Evolutionary conservation across 208 protist species (phyloP).

Genomic region (Dictyostelium gargantuum): DNA sequence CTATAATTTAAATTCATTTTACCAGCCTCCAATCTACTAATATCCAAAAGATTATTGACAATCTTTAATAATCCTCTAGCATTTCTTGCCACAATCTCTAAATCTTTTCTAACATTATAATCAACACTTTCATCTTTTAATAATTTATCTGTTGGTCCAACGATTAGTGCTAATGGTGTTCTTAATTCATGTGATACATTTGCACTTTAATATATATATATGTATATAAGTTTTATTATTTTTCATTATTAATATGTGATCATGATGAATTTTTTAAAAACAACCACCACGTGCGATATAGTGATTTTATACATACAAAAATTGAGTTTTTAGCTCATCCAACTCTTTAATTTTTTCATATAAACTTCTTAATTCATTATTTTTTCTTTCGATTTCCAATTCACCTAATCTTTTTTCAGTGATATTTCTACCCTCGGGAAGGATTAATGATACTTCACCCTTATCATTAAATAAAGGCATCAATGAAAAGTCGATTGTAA

Average conservation of each 20-base stretch:
- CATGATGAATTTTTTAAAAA: too few species aligned
- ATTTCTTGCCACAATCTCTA: slow-evolving; percentile 65
- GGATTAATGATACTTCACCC: slow-evolving; percentile 11
- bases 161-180: slow-evolving; percentile 75
- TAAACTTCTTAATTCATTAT: slow-evolving; percentile 25
- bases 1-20: slow-evolving; percentile 64
- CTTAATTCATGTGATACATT: slow-evolving; percentile 78
- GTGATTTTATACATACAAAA: slow-evolving; percentile 63
- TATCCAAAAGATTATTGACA: slow-evolving; percentile 76
- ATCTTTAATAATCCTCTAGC: slow-evolving; percentile 55
- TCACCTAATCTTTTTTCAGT: slow-evolving; percentile 45
- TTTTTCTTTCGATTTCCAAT: slow-evolving; percentile 54
- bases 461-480: slow-evolving; percentile 52
- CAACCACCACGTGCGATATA: too few species aligned
- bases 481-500: slow-evolving; percentile 53
- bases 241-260: too few species aligned
- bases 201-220: slow-evolving; percentile 12
- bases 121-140: slow-evolving; percentile 18
- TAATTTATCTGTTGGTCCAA: slow-evolving; percentile 64
- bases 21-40: slow-evolving; percentile 70
- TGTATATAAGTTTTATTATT: background rate
- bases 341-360: slow-evolving; percentile 66
- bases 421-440: slow-evolving; percentile 57
- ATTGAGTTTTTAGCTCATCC: slow-evolving; percentile 60
- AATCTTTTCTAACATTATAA: slow-evolving; percentile 34